Conservation (phyloP, 2,329 filamentous ascomycete genomes). For the Neoscytalidium dimidiatum region DNA sequence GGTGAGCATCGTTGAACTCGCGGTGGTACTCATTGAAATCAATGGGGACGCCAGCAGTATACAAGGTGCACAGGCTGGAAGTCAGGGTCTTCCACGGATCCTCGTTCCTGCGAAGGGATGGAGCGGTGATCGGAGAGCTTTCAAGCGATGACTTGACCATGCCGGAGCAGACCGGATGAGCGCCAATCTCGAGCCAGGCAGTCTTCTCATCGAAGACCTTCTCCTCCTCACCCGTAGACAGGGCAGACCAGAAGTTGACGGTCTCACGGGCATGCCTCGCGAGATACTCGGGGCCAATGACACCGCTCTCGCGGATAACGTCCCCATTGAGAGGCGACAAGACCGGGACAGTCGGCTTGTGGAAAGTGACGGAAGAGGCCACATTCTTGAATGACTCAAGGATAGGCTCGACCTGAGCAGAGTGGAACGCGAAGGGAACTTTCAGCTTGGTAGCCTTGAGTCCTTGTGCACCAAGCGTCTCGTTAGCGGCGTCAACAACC, state of each 20-base stretch:
- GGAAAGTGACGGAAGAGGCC: slow-evolving; percentile 58
- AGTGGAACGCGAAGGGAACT: slow-evolving; percentile 69
- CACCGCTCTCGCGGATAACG: slow-evolving; percentile 58
- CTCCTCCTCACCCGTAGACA: slow-evolving; percentile 60
- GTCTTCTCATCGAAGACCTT: slow-evolving; percentile 66
- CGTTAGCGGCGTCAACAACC: slow-evolving; percentile 57
- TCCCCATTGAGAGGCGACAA: slow-evolving; percentile 68
- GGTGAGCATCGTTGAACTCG: slow-evolving; percentile 59
- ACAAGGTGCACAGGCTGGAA: slow-evolving; percentile 59
- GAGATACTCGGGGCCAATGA: slow-evolving; percentile 64
- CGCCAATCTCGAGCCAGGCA: slow-evolving; percentile 73
- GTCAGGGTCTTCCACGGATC: slow-evolving; percentile 65
- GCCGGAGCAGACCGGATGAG: slow-evolving; percentile 68
- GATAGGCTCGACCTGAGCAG: slow-evolving; percentile 65
- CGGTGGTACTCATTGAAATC: slow-evolving; percentile 72
- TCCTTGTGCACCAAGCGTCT: slow-evolving; percentile 52
- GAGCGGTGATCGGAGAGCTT: slow-evolving; percentile 54
- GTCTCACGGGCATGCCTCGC: slow-evolving; percentile 66
- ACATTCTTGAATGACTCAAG: slow-evolving; percentile 60
- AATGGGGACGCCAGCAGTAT: slow-evolving; percentile 63
- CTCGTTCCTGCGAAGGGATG: slow-evolving; percentile 65
- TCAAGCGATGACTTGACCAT: slow-evolving; percentile 69
- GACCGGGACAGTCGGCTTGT: slow-evolving; percentile 60
- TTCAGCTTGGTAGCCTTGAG: slow-evolving; percentile 65
- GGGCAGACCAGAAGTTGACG: slow-evolving; percentile 67